A percentile compares a stretch with the other conserved stretches of the same genome.
Conservation (phyloP, 169 alveolate genomes). For the Babesia bigemina region DNA sequence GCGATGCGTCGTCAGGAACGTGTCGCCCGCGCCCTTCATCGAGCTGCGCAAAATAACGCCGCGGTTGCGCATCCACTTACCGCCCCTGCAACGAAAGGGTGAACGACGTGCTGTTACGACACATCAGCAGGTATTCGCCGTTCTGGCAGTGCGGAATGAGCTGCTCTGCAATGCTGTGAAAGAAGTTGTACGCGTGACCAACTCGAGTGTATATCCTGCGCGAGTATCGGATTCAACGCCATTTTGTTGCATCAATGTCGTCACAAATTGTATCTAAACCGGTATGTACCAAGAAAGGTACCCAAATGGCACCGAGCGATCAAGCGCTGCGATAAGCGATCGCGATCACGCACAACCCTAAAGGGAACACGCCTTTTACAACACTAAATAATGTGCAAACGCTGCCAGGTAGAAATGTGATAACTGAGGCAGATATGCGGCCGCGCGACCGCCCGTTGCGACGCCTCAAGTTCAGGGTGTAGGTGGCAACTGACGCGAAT, state of each 20-base stretch:
- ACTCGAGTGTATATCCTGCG: conserved; percentile 62
- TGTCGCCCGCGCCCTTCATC: conserved; percentile 54
- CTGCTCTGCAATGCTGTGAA: conserved; percentile 31
- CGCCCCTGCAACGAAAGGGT: conserved; percentile 6
- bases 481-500: too few species aligned
- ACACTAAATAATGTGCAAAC: too few species aligned
- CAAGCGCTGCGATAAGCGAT: too few species aligned
- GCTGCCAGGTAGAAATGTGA: too few species aligned
- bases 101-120: conserved; percentile 16
- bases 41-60: neutral
- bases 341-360: too few species aligned
- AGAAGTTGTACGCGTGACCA: neutral
- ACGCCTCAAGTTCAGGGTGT: too few species aligned
- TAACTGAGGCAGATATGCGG: too few species aligned
- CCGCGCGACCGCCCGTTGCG: too few species aligned
- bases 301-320: too few species aligned
- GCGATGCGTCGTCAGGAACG: conserved; percentile 59
- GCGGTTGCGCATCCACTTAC: conserved; percentile 1
- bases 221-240: conserved; percentile 64
- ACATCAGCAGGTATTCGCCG: conserved; percentile 50
- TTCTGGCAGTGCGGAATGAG: conserved; percentile 37
- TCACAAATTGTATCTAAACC: too few species aligned
- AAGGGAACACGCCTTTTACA: too few species aligned
- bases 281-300: too few species aligned
- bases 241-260: neutral